Base-by-base conservation (phyloP, 1,284 basidiomycete genomes). In the Peniophora sp. region DNA sequence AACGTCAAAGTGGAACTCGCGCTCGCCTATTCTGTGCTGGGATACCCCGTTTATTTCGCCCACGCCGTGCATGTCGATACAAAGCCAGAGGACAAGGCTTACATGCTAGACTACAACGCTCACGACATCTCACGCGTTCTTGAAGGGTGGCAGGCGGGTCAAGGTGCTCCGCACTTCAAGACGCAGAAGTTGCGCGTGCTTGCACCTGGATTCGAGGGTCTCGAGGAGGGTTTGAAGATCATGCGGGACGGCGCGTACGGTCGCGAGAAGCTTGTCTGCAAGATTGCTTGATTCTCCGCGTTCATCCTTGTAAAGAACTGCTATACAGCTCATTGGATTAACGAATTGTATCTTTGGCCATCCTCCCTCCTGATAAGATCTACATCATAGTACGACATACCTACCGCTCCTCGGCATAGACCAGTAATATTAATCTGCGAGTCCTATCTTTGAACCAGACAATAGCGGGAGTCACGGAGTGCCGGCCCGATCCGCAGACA, bases 21-120 rank as follows among this genome's bases (percentile, higher is more conserved):
- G n/a, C 44, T 45, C 44, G 44, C 44, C 20, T 45, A 45, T 20
- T 20, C 44, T 9, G n/a, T 45, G 3, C 44, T 45, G 6, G 44
- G 44, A 3, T 45, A 45, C 23, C n/a, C 20, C n/a, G 19, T 45
- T n/a, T 17, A 5, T 16, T 41, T 41, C n/a, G 38, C 38, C 8
- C 27, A 32, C 12, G 27, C 12, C 27, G 27, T 32, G 27, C 27
- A 32, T 12, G 12, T 32, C 6, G 6, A 5, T 12, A 12, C 27
- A 5, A 32, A 32, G 27, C 27, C 49, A 6, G 49, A 43, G 39
- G 49, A 50, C 49, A 45, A 45, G 19, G 23, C 23, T 23, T 23
- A 23, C 39, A 23, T 23, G 19, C 39, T 20, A 3, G 39, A 22
- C 38, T 39, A 25, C 36, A 34, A 12, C 38, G 36, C 23, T 17